Base-by-base conservation (phyloP, 108 stramenopile genomes). In the Nitzschia putrida region DNA sequence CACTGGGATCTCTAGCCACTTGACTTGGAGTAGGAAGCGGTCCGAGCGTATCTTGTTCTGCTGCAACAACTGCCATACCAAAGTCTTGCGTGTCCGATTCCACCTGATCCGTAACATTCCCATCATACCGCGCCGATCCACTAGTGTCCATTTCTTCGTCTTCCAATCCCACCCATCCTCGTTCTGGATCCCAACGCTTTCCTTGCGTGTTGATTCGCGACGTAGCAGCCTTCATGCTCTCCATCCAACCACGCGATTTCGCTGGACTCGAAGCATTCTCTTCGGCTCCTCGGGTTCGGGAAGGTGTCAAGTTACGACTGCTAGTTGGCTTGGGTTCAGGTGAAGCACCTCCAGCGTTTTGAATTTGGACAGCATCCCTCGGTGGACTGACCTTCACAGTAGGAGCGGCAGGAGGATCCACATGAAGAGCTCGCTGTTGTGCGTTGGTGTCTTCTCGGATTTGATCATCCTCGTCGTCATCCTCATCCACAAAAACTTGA, bases 221-320 rank as follows among this genome's bases (percentile, higher is more conserved):
- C 7, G 83, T 78, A 7, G 87, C 89, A 23, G 73, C 85, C 75
- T 83, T 82, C 89, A 91, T 91, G 12, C 83, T 86, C 53, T 85
- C 85, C 34, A 80, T 73, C 89, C 89, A 91, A 10, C 87, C 85
- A 24, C 68, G 64, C 10, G 68, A 61, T 41, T 25, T 49, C n/a
- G 23, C 49, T 16, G 69, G 69, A 64, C 70, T 71, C 13, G 52
- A 22, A 59, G 23, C 81, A 67, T 3, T 56, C 60, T 39, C 38
- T 29, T 10, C 41, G 13, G 55, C n/a, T n/a, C n/a, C 43, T 54
- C 16, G 24, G 11, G 66, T 12, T 10, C 66, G 50, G 1, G 20
- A 24, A 20, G 20, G 9, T 2, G 47, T 49, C 18, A 18, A 1
- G 14, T 6, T 16, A 3, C 14, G n/a, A 49, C n/a, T 3, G 6